Base-by-base conservation (phyloP, 805 yeast species). In the Candida chauliodis region DNA sequence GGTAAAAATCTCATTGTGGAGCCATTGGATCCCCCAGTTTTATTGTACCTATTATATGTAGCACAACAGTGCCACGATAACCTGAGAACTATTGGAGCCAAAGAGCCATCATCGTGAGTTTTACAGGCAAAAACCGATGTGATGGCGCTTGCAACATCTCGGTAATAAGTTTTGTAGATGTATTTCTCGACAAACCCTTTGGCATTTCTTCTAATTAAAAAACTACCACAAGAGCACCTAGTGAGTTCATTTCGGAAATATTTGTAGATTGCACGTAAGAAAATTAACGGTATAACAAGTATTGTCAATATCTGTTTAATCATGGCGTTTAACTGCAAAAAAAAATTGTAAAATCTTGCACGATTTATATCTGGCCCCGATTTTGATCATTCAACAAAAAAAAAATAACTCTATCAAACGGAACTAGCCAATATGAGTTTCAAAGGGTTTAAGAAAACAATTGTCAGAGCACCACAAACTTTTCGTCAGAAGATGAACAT, bases 401-500 rank as follows among this genome's bases (percentile, higher is more conserved):
- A 33, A 33, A 22, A 17, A 33, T n/a, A 7, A 26, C 23, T 21
- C 13, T 10, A 21, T 30, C 34, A 8, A 21, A n/a, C n/a, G n/a
- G 24, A 21, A 11, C 24, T 4, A 5, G 14, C 15, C 34, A 27
- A 3, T n/a, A 88, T 88, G 96, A 84, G 93, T 62, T 84, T 88
- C 64, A 88, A 87, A 62, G 96, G 96, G 32, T 65, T 88, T 49
- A 83, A 82, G 44, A 88, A 86, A 63, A 79, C 90, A 24, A 68
- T 87, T 44, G 76, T 79, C 32, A 71, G 96, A 58, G 95, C 96
- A 6, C 99, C 99, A 31, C 98, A 93, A 65, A 77, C 74, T 50
- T 73, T 93, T 60, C 83, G 93, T 51, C 95, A 86, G 63, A 89
- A 88, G 74, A 63, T 93, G 66, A 83, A 93, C 63, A 89, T 88